Conservation (phyloP, 805 yeast genomes). For the Wickerhamomyces pijperi region DNA sequence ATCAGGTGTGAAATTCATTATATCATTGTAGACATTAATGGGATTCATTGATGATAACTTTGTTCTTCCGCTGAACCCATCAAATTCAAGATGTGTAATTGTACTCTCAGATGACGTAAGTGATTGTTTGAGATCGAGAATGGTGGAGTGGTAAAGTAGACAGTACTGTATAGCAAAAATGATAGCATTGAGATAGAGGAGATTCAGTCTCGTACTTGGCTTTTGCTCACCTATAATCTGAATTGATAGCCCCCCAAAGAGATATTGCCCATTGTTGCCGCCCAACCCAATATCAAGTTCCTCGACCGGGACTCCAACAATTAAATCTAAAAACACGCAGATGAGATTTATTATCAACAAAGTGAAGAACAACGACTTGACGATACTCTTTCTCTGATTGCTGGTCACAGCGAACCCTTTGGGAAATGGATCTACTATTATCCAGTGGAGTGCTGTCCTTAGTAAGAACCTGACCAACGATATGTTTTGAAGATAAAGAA, state of each 20-base stretch:
- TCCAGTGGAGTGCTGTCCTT: constrained; percentile 26
- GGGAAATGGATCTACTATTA: constrained; percentile 31
- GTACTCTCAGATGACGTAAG: constrained; percentile 18
- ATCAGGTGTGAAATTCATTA: constrained; percentile 8
- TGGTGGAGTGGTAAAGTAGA: constrained; percentile 19
- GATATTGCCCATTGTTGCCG: background rate
- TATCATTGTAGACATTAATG: constrained; percentile 11
- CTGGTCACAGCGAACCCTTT: constrained; percentile 16
- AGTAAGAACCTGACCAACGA: constrained; percentile 19
- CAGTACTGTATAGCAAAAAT: constrained; percentile 21
- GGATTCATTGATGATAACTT: constrained; percentile 26
- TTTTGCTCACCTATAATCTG: constrained; percentile 37
- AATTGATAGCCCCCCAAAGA: constrained; percentile 27
- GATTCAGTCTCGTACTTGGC: constrained; percentile 18
- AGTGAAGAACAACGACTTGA: constrained; percentile 20
- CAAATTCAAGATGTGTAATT: constrained; percentile 18
- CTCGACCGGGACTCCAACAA: constrained; percentile 18
- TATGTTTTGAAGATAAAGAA: constrained; percentile 12
- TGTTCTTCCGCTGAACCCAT: constrained; percentile 36
- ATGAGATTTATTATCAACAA: constrained; percentile 14
- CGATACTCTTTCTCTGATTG: constrained; percentile 15
- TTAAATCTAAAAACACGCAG: constrained; percentile 25
- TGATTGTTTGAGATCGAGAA: constrained; percentile 21
- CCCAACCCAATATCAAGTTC: constrained; percentile 11
- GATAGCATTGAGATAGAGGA: constrained; percentile 20